Conservation (phyloP, 441 rosid species). For the Erysimum cheiri region DNA sequence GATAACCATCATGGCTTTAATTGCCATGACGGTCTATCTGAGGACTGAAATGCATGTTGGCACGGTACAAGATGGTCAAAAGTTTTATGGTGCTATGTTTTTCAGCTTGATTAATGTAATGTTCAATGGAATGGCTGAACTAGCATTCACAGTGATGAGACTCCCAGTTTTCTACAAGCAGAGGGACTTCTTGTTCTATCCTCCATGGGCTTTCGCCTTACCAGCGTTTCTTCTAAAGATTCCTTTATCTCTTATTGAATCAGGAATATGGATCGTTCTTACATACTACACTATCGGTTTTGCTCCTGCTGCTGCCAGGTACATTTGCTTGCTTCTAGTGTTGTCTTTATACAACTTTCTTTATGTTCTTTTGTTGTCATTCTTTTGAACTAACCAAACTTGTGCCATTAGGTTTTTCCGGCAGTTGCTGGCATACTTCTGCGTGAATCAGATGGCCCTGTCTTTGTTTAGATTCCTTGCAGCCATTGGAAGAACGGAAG, state of each 20-base stretch:
- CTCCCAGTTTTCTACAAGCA: conserved; percentile 78
- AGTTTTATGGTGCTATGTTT: conserved; percentile 66
- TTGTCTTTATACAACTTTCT: not conserved
- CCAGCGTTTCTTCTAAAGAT: conserved; percentile 70
- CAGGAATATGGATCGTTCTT: conserved; percentile 66
- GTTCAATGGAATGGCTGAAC: conserved; percentile 77
- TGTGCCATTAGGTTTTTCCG: conserved; percentile 66
- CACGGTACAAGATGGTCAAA: conserved; percentile 49
- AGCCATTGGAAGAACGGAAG: conserved; percentile 82
- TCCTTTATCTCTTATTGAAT: conserved; percentile 69
- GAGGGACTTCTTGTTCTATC: conserved; percentile 68
- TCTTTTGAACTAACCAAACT: conserved; percentile 31
- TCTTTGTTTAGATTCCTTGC: conserved; percentile 88
- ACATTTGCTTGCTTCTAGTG: conserved; percentile 24
- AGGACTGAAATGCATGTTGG: conserved; percentile 68
- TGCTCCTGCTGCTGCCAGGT: conserved; percentile 71
- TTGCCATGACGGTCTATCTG: conserved; percentile 61
- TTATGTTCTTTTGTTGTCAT: not conserved
- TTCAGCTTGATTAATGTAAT: conserved; percentile 67
- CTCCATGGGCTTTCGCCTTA: conserved; percentile 73
- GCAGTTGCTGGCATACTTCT: conserved; percentile 73
- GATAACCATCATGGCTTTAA: conserved; percentile 61
- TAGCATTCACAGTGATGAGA: conserved; percentile 68
- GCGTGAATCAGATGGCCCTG: conserved; percentile 88
- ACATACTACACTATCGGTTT: conserved; percentile 78